Evolutionary conservation across 495 filamentous ascomycete species (phyloP).

Genomic region (Penicillium antarcticum): DNA sequence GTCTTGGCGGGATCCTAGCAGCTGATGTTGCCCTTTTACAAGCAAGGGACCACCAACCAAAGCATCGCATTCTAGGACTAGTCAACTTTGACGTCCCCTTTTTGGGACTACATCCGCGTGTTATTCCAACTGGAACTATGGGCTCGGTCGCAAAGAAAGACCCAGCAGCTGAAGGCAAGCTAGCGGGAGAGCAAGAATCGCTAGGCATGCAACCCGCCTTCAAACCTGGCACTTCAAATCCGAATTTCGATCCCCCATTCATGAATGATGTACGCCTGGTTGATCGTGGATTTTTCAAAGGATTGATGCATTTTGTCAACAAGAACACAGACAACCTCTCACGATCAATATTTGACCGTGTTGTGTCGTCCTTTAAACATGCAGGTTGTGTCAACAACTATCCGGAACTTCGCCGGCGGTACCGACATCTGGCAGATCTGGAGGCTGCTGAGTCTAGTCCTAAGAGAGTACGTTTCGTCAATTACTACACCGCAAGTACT

Average conservation of each 20-base stretch:
- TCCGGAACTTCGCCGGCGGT: constrained; percentile 63
- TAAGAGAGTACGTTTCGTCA: constrained; percentile 68
- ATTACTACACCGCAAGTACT: constrained; percentile 86
- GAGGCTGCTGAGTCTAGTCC: constrained; percentile 52
- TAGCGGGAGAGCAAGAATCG: constrained; percentile 20
- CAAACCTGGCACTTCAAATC: constrained; percentile 7
- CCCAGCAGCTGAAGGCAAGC: constrained; percentile 23
- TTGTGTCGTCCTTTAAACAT: constrained; percentile 80
- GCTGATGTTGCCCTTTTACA: constrained; percentile 73
- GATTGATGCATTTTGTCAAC: constrained; percentile 70
- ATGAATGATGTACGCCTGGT: constrained; percentile 65
- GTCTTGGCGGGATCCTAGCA: constrained; percentile 81
- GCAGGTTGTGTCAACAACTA: constrained; percentile 78
- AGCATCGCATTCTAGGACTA: constrained; percentile 78
- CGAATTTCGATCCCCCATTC: constrained; percentile 71
- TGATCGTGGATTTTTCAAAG: constrained; percentile 62
- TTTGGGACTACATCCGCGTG: constrained; percentile 83
- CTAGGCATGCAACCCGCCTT: constrained; percentile 17
- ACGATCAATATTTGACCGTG: constrained; percentile 65
- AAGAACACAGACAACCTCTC: constrained; percentile 72
- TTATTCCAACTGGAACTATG: constrained; percentile 73
- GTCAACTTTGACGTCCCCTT: constrained; percentile 87
- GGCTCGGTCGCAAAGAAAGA: constrained; percentile 67
- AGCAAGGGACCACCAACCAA: constrained; percentile 3
- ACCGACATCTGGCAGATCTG: constrained; percentile 61